Base-by-base conservation (phyloP, 352 stramenopile species). In the Phytophthora pini region DNA sequence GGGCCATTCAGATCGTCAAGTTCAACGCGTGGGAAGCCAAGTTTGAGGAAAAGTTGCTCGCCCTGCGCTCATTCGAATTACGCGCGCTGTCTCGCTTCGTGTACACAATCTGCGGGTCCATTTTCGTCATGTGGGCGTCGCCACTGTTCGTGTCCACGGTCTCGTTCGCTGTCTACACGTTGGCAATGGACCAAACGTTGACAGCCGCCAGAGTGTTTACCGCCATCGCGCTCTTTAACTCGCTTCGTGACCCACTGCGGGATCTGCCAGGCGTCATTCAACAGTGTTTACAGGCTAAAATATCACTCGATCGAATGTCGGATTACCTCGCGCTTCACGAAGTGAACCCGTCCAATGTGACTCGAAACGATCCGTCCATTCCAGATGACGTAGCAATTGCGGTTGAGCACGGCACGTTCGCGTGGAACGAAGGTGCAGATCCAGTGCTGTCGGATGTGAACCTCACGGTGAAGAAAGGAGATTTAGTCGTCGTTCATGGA, bases 1-100 rank as follows among this genome's bases (percentile, higher is more conserved):
- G 83, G 13, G 84, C 88, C 8, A 98, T 98, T 58, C 92, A 98
- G 73, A 82, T 98, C 41, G 92, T 99, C 63, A 99, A 99, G 63
- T 69, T 99, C 1, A 98, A 98, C 56, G 95, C 93, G 1, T 99
- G 96, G 96, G 96, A 99, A 69, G 60, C 73, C n/a, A 75, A 70
- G 17, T 89, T 91, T 44, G 52, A 56, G 4, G 50, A 75, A 22
- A 59, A 58, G n/a, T 54, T 77, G 5, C 20, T 39, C 12, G 39
- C 15, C 12, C n/a, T 9, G 24, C 77, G 92, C 26, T 61, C 77
- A 12, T 87, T 93, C 65, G 96, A 97, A 71, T 90, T 96, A 56
- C 86, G 91, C 69, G 83, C 81, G 5, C 95, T 87, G 77, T 77
- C 93, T 56, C 40, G 49, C 0, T 68, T 72, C 43, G 31, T 65